Conservation (phyloP, 306 rosid species). For the Gastrolobium villosum region DNA sequence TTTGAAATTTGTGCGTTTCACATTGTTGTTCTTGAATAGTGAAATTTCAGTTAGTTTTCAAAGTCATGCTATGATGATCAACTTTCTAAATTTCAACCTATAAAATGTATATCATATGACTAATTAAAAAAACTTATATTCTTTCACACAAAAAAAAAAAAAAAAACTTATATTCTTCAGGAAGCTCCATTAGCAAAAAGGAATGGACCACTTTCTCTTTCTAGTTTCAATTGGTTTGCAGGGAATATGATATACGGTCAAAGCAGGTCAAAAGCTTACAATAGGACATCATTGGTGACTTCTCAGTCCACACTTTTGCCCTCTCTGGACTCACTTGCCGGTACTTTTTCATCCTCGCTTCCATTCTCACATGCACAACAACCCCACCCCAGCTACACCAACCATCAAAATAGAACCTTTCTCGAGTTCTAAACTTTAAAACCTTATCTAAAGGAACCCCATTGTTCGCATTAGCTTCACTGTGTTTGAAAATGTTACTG, state of each 20-base stretch:
- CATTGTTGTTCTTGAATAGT: too few relatives aligned
- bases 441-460: constrained; percentile 43
- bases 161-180: too few relatives aligned
- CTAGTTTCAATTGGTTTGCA: constrained; percentile 60
- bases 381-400: neutral
- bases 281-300: constrained; percentile 77
- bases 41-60: too few relatives aligned
- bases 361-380: constrained; percentile 68
- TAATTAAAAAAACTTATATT: too few relatives aligned
- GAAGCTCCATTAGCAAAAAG: too few relatives aligned
- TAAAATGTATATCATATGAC: too few relatives aligned
- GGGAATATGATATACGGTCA: constrained; percentile 81
- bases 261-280: constrained; percentile 78
- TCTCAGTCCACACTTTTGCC: constrained; percentile 96
- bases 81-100: too few relatives aligned
- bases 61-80: too few relatives aligned
- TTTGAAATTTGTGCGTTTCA: neutral
- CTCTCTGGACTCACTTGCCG: constrained; percentile 94
- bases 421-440: neutral
- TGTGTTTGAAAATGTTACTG: constrained; percentile 18
- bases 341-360: constrained; percentile 80
- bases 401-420: constrained; percentile 36
- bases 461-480: constrained; percentile 25
- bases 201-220: constrained; percentile 75
- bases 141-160: too few relatives aligned